Conservation (phyloP, 2,329 filamentous ascomycete species). For the Sporothrix brasiliensis region DNA sequence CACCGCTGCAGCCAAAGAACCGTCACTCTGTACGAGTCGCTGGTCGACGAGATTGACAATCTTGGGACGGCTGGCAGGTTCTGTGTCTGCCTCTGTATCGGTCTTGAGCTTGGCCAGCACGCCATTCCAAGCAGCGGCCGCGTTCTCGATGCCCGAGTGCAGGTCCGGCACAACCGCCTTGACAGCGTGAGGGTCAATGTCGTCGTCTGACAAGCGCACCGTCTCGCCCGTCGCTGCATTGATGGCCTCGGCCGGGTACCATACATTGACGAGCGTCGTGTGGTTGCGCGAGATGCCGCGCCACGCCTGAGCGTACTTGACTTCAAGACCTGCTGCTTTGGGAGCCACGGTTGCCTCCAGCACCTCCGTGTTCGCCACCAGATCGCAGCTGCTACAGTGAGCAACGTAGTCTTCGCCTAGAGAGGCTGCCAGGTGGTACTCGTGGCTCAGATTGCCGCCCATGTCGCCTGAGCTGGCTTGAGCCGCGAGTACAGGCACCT, state of each 20-base stretch:
- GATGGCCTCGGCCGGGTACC: constrained; percentile 55
- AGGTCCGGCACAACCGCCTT: constrained; percentile 68
- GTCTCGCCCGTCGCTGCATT: constrained; percentile 32
- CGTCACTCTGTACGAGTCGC: constrained; percentile 37
- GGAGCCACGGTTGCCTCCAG: constrained; percentile 46
- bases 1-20: not conserved
- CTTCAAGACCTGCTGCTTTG: not conserved
- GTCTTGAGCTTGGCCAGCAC: constrained; percentile 37
- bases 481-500: constrained; percentile 80
- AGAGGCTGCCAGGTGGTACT: constrained; percentile 81
- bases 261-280: constrained; percentile 68
- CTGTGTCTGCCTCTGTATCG: constrained; percentile 29
- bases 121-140: constrained; percentile 55
- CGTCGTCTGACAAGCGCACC: constrained; percentile 39
- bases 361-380: constrained; percentile 88
- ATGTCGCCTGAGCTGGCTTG: constrained; percentile 95
- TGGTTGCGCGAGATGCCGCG: constrained; percentile 69
- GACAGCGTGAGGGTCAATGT: constrained; percentile 60
- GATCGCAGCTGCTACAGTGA: constrained; percentile 71
- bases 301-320: constrained; percentile 51
- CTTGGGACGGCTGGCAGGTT: constrained; percentile 24
- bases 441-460: constrained; percentile 89
- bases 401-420: constrained; percentile 87
- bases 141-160: constrained; percentile 68
- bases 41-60: constrained; percentile 48